These are phyloP conservation scores for Trypanosomatidae sp. DNA, from an alignment of 208 protist genomes.

Conservation along the genomic window DNA sequence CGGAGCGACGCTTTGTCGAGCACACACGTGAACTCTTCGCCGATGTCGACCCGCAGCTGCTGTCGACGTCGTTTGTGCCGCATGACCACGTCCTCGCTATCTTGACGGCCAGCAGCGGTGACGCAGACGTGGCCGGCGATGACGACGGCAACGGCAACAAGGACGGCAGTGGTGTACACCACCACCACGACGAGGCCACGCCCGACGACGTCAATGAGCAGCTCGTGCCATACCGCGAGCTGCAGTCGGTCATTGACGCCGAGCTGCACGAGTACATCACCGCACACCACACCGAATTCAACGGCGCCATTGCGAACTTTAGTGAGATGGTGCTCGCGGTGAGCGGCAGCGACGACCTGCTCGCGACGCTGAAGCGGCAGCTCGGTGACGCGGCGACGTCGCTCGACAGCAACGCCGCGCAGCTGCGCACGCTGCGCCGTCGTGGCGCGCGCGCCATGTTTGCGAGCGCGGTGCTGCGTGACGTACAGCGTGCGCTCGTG, in stretches of 20 bases:
- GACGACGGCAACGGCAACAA: too few species aligned
- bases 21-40: slow-evolving; percentile 54
- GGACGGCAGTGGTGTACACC: slow-evolving; percentile 45
- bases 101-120: too few species aligned
- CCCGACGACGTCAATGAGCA: slow-evolving; percentile 51
- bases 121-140: too few species aligned
- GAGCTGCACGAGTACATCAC: slow-evolving; percentile 64
- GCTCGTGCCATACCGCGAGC: slow-evolving; percentile 35
- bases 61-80: slow-evolving; percentile 47
- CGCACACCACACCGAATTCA: slow-evolving; percentile 71
- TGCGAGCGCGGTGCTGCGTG: slow-evolving; percentile 38
- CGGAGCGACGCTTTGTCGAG: slow-evolving; percentile 45
- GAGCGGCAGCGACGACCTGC: slow-evolving; percentile 59
- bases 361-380: slow-evolving; percentile 55
- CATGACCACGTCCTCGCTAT: slow-evolving; percentile 74
- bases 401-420: slow-evolving; percentile 52
- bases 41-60: slow-evolving; percentile 48
- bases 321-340: slow-evolving; percentile 78
- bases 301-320: slow-evolving; percentile 57
- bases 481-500: slow-evolving; percentile 32
- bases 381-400: slow-evolving; percentile 30
- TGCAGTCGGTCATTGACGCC: slow-evolving; percentile 47
- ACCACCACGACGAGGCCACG: slow-evolving; percentile 32
- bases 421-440: slow-evolving; percentile 54
- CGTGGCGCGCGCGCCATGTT: slow-evolving; percentile 62